Evolutionary conservation across 73 alveolate species (phyloP).

Genomic region (Breviolum minutum): DNA sequence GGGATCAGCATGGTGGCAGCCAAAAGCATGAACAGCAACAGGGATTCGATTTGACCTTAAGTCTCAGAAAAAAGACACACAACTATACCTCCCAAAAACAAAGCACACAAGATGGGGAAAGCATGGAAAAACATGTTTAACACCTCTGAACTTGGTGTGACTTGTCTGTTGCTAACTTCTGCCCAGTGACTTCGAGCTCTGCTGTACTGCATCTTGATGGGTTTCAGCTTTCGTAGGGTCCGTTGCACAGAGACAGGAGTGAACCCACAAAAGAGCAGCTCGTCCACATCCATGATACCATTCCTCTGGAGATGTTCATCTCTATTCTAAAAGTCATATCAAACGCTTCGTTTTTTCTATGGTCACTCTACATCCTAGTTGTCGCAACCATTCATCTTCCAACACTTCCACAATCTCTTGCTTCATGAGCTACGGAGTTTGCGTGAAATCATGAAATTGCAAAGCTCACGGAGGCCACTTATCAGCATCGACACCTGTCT

Average conservation of each 20-base stretch:
- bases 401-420: background rate
- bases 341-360: too few relatives aligned
- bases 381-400: background rate
- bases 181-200: background rate
- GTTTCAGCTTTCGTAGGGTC: background rate
- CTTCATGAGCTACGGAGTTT: background rate
- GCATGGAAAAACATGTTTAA: too few relatives aligned
- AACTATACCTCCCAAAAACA: too few relatives aligned
- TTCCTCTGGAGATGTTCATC: background rate
- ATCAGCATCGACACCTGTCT: too few relatives aligned
- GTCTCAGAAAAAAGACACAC: too few relatives aligned
- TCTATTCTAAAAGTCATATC: too few relatives aligned
- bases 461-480: too few relatives aligned
- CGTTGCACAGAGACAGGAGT: constrained; percentile 27
- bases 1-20: constrained; percentile 23
- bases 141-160: too few relatives aligned
- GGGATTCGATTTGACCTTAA: background rate
- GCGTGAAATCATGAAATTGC: too few relatives aligned
- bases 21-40: background rate
- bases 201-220: constrained; percentile 26
- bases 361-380: too few relatives aligned
- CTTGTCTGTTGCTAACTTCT: too few relatives aligned
- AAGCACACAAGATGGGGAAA: too few relatives aligned
- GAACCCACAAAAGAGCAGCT: constrained; percentile 30
- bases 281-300: constrained; percentile 47